Evolutionary conservation across 352 stramenopile species (phyloP), one percentile per base, ranked within the genome.

Genomic region (Globisporangium uncinulatum): DNA sequence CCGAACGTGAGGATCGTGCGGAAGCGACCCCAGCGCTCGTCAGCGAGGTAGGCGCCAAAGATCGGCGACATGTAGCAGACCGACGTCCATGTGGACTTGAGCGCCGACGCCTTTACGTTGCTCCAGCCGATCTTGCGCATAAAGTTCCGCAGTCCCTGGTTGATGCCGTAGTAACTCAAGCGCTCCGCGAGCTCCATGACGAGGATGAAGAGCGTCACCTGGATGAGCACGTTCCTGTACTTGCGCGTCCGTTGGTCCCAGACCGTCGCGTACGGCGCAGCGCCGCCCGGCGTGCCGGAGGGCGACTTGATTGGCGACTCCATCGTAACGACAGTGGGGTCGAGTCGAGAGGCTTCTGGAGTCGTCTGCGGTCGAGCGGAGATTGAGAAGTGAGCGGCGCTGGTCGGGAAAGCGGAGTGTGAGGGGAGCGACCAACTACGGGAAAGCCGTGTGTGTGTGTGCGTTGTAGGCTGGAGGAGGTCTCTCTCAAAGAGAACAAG

Each of bases 1-100:
- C 83, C 83, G 62, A 95, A 95, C 34, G 87, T 74, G 67, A 70
- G 85, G 8, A 95, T 71, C 57, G 85, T 95, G 46, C 71, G 80
- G 71, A 89, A 93, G 15, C 85, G 79, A 2, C 85, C 85, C 85
- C 83, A 93, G 51, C 88, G 88, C 59, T 93, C 85, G 59, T 95
- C 85, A 19, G 85, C 83, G 8, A 95, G 67, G 70, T 92, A 95
- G n/a, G 76, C 85, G 41, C 85, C 85, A 0, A 93, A 58, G 15
- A 95, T 61, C 17, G 85, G 85, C 20, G 81, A 92, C 52, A 95
- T 57, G 62, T 95, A 95, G 50, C 84, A 93, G 32, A 93, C 89
- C 51, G 79, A 90, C n/a, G 83, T 93, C 85, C 83, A 94, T 52
- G 83, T 95, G 45, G 76, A 90, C 71, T 95, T 95, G 71, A 95